These are phyloP conservation scores for Lachnellula arida DNA, from an alignment of 2,329 filamentous ascomycete genomes.

Conservation along the genomic window DNA sequence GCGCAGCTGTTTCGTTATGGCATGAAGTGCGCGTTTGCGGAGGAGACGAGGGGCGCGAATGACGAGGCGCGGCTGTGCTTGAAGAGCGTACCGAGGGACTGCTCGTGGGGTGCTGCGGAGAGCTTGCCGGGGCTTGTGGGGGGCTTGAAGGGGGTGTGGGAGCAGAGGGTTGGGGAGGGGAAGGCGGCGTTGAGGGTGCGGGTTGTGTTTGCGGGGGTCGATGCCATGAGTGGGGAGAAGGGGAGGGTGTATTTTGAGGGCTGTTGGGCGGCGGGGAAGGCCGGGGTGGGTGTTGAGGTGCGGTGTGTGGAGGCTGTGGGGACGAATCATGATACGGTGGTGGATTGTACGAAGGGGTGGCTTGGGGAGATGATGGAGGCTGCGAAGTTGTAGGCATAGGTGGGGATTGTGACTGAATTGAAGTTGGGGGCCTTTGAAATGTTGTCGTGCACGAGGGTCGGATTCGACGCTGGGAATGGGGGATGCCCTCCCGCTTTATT, in stretches of 20 bases:
- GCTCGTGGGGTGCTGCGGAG: slow-evolving; percentile 18
- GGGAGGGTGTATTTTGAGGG: slow-evolving; percentile 40
- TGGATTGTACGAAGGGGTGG: neutral
- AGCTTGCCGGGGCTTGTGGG: slow-evolving; percentile 18
- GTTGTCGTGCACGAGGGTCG: too few relatives aligned
- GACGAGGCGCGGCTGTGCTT: slow-evolving; percentile 29
- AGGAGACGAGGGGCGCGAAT: slow-evolving; percentile 26
- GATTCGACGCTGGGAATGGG: too few relatives aligned
- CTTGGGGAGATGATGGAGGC: too few relatives aligned
- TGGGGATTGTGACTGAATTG: too few relatives aligned
- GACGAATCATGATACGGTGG: slow-evolving; percentile 38
- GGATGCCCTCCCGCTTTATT: too few relatives aligned
- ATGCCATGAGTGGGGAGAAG: slow-evolving; percentile 39
- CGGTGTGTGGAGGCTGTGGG: slow-evolving; percentile 26
- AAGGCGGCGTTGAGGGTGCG: slow-evolving; percentile 16
- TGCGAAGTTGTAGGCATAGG: too few relatives aligned
- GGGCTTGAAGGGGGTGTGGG: slow-evolving; percentile 16
- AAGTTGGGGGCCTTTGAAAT: too few relatives aligned
- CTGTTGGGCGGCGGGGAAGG: slow-evolving; percentile 34
- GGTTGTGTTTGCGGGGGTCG: slow-evolving; percentile 33
- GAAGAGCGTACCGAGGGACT: slow-evolving; percentile 15
- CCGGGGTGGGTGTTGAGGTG: slow-evolving; percentile 33
- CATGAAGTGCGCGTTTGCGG: slow-evolving; percentile 20
- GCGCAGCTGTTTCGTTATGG: slow-evolving; percentile 12
- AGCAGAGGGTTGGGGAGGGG: slow-evolving; percentile 8